Base-by-base conservation (phyloP, 2,329 filamentous ascomycete genomes). In the Aspergillus aculeatus region DNA sequence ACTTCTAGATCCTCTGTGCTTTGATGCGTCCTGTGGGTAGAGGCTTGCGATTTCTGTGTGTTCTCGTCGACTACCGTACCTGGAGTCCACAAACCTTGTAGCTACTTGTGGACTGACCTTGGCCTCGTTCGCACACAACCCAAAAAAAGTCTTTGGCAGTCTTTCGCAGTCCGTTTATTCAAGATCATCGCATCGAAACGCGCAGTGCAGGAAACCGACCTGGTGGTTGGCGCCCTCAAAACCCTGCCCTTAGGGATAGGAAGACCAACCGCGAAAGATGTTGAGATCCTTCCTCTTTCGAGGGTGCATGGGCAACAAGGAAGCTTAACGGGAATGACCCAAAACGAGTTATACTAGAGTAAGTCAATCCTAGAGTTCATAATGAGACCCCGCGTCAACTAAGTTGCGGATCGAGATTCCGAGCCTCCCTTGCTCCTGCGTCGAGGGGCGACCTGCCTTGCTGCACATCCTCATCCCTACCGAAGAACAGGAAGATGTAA, bases 401-500 rank as follows among this genome's bases (percentile, higher is more conserved):
- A 55, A 52, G 56, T 60, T 62, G 58, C 64, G 63, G 64, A 64
- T 61, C 64, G 58, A 48, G 54, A 56, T 62, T 60, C 64, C 58
- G 61, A 26, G 54, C 29, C 60, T 63, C 63, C 67, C 67, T 71
- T 73, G 70, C 73, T 71, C 67, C 61, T 62, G 66, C 61, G 67
- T 68, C 67, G 67, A 69, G 69, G 68, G 64, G 48, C 51, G 50
- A 56, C 62, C 66, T 35, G 63, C 68, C 65, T 69, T 71, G 62
- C 63, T 64, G 66, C 69, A 64, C 66, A 54, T 55, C 61, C 56
- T 64, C 69, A 72, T 73, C 68, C 71, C 72, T 71, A 70, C 64
- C 67, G 67, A 73, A 71, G 69, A 68, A 67, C 38, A 44, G 53
- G 62, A 70, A 66, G 64, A 76, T 76, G 74, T 71, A 77, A 76